These are phyloP conservation scores for Yueomyces sp. DNA, from an alignment of 1,139 yeast species.

Conservation along the genomic window DNA sequence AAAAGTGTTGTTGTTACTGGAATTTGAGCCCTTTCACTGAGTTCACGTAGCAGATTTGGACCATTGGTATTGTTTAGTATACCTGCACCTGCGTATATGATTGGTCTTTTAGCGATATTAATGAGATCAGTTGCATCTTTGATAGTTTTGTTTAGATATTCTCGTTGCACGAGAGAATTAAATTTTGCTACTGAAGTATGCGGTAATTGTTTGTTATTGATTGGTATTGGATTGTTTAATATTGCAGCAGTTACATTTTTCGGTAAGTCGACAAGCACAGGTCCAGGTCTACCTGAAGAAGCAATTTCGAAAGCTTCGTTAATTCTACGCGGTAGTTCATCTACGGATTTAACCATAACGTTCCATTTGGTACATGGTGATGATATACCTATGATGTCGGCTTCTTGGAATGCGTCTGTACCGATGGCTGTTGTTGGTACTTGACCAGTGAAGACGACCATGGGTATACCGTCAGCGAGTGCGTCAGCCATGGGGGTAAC, in stretches of 20 bases:
- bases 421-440: conserved; percentile 94
- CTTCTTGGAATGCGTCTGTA: conserved; percentile 98
- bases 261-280: conserved; percentile 93
- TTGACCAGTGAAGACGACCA: conserved; percentile 97
- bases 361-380: conserved; percentile 98
- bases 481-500: conserved; percentile 98
- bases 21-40: conserved; percentile 80
- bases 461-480: conserved; percentile 90
- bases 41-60: conserved; percentile 64
- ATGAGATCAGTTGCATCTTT: conserved; percentile 65
- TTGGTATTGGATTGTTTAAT: conserved; percentile 76
- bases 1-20: conserved; percentile 95
- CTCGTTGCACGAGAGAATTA: conserved; percentile 60
- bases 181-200: conserved; percentile 62
- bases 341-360: conserved; percentile 91
- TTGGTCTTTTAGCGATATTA: conserved; percentile 75
- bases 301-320: conserved; percentile 98
- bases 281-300: conserved; percentile 93
- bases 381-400: conserved; percentile 93
- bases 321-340: conserved; percentile 87
- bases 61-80: conserved; percentile 71
- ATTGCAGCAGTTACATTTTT: conserved; percentile 95
- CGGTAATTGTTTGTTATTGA: conserved; percentile 63
- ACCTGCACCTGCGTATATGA: conserved; percentile 89
- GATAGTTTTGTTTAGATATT: conserved; percentile 65